Evolutionary conservation across 495 filamentous ascomycete genomes (phyloP).

Genomic region (Clavariopsis aquatica): DNA sequence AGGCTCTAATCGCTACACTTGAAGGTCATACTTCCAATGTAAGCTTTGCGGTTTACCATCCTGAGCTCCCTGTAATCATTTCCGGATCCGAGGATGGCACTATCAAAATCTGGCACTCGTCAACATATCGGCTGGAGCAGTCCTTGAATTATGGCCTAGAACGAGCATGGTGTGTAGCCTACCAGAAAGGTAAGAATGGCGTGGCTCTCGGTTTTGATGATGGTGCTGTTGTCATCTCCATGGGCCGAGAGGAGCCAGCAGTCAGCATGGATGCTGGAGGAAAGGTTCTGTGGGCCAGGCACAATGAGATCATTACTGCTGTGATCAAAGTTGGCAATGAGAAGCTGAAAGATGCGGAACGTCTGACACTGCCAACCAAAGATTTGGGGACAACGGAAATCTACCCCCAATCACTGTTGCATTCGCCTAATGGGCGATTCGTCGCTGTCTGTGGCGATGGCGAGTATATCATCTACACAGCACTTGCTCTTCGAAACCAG

Average conservation of each 20-base stretch:
- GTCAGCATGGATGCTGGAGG: conserved; percentile 78
- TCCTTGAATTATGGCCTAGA: conserved; percentile 94
- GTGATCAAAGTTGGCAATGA: conserved; percentile 88
- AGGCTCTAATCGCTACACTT: conserved; percentile 91
- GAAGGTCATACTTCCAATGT: conserved; percentile 99
- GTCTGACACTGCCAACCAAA: conserved; percentile 83
- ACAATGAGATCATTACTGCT: conserved; percentile 89
- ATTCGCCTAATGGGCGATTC: conserved; percentile 97
- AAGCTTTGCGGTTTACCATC: conserved; percentile 98
- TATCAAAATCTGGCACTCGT: conserved; percentile 97
- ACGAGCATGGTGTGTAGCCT: conserved; percentile 94
- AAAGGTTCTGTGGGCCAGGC: conserved; percentile 92
- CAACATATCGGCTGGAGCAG: conserved; percentile 93
- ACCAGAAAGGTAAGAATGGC: conserved; percentile 90
- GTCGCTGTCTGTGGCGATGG: conserved; percentile 97
- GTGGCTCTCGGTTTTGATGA: conserved; percentile 97
- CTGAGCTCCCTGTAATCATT: conserved; percentile 94
- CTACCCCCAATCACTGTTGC: conserved; percentile 89
- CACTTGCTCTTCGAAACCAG: conserved; percentile 95
- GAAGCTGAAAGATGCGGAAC: conserved; percentile 81
- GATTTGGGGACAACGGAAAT: conserved; percentile 94
- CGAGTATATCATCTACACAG: conserved; percentile 98
- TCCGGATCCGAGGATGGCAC: conserved; percentile 99
- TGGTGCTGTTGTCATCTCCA: conserved; percentile 94
- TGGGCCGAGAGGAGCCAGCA: conserved; percentile 95